Base-by-base conservation (phyloP, 2,329 filamentous ascomycete species). In the Diplodia scrobiculata region DNA sequence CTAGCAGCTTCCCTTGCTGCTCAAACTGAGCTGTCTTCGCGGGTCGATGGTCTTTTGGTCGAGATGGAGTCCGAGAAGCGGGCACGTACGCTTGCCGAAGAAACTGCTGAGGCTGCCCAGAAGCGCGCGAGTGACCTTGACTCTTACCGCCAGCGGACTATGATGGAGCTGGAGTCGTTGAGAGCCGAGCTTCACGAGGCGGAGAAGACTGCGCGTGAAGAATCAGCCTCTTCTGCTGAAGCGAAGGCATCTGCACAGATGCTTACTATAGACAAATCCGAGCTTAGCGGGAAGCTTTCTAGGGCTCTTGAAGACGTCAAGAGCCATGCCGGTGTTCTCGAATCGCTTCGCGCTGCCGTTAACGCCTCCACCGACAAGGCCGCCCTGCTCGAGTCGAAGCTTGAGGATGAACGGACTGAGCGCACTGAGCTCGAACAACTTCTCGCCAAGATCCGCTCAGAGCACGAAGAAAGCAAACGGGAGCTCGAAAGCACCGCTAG, bases 71-170 rank as follows among this genome's bases (percentile, higher is more conserved):
- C 91, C 0, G 96, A 99, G 78, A 91, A 84, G 73, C 89, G 86
- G 68, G 89, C 91, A 5, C 87, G 92, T 59, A 88, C 92, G 72
- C 81, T 97, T 14, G 92, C 95, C 0, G 95, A 99, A 73, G 94
- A 97, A 67, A 96, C 91, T 1, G 85, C 90, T 5, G 88, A 89
- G 70, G 91, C 91, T 29, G 89, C 93, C 1, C 90, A 97, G 75
- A 90, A 88, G 76, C 89, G 94, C 25, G 89, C 96, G 77, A 82
- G 87, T 7, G 92, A 97, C 71, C 83, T 99, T 1, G 94, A 98
- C 74, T 84, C 84, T 51, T 94, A 91, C 75, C 89, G 91, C 73
- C 91, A 97, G 73, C 89, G 90, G 72, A 92, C 90, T 45, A 89
- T 91, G 2, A 86, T 90, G 0, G 94, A 99, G 75, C 82, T 96